phyloP scores from a whole-genome alignment of 768 basidiomycete species.

The Pholiota conissans region DNA sequence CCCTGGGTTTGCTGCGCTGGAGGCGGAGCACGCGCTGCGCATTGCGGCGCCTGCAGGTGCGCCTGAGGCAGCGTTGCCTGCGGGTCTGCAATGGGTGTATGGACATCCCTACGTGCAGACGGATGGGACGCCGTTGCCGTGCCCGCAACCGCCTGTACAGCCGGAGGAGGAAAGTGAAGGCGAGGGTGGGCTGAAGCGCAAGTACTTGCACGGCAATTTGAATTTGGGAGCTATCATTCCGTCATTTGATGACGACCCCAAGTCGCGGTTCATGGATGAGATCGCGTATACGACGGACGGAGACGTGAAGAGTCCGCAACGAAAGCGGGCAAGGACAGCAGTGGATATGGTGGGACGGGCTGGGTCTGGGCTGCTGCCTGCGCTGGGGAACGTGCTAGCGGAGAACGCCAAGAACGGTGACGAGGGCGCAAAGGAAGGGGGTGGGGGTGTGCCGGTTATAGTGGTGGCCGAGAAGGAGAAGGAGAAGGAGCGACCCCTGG shows the following conservation, averaged over 20 bases:
- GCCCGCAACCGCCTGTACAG: constrained; percentile 29
- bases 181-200: constrained; percentile 18
- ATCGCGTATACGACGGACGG: constrained; percentile 72
- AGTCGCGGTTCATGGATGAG: constrained; percentile 91
- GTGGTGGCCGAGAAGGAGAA: constrained; percentile 10
- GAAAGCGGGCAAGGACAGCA: constrained; percentile 52
- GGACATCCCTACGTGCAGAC: constrained; percentile 74
- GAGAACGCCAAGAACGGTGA: background rate
- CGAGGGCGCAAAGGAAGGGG: constrained; percentile 24
- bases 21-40: constrained; percentile 62
- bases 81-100: constrained; percentile 58
- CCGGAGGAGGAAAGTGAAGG: constrained; percentile 15
- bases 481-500: constrained; percentile 34
- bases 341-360: constrained; percentile 18
- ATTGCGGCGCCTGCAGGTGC: constrained; percentile 27
- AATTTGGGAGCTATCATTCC: constrained; percentile 80
- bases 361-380: background rate
- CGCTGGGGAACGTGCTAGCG: background rate
- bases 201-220: background rate
- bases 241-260: constrained; percentile 95
- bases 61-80: constrained; percentile 6
- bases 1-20: constrained; percentile 67
- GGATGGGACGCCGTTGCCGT: constrained; percentile 42
- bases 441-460: background rate
- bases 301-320: constrained; percentile 59